phyloP scores from a whole-genome alignment of 176 grass and related monocot species.

The Pontederia crassipes region DNA sequence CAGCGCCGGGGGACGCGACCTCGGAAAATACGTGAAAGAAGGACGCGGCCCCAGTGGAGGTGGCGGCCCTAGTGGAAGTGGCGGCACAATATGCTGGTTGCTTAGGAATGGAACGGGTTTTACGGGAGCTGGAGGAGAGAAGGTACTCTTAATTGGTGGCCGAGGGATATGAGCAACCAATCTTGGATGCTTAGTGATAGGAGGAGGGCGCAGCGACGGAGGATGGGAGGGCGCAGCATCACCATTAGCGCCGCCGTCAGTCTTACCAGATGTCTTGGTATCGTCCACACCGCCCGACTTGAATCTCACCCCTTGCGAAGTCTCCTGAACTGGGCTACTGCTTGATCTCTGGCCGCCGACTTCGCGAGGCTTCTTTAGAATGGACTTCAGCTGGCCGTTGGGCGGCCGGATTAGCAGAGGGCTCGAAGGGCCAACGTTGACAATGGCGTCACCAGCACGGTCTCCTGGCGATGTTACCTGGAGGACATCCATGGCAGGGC shows the following conservation, averaged over 20 bases:
- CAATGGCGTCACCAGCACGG: neutral
- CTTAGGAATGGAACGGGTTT: constrained; percentile 15
- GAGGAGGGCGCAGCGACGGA: neutral
- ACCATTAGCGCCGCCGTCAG: neutral
- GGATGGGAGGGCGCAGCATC: neutral
- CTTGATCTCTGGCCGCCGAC: no score
- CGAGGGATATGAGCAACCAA: constrained; percentile 13
- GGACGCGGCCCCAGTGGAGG: no score
- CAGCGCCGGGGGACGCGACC: neutral
- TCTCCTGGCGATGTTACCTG: neutral
- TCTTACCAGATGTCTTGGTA: constrained; percentile 1
- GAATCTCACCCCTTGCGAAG: constrained; percentile 51
- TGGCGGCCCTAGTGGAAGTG: no score
- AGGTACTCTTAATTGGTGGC: constrained; percentile 7
- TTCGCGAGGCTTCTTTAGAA: no score
- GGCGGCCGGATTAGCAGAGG: constrained; percentile 20
- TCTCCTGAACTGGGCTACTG: constrained; percentile 10
- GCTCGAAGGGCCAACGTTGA: constrained; percentile 18
- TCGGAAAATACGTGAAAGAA: constrained; percentile 9
- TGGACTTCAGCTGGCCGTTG: no score
- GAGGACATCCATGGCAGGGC: constrained; percentile 28
- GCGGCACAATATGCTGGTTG: neutral
- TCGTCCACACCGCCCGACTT: constrained; percentile 33
- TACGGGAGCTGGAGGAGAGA: neutral
- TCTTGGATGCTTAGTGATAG: constrained; percentile 13